Percentiles rank a stretch among this genome's conserved stretches.
Conservation (phyloP, 2,329 filamentous ascomycete genomes). For the Paecilomyces formosus region DNA sequence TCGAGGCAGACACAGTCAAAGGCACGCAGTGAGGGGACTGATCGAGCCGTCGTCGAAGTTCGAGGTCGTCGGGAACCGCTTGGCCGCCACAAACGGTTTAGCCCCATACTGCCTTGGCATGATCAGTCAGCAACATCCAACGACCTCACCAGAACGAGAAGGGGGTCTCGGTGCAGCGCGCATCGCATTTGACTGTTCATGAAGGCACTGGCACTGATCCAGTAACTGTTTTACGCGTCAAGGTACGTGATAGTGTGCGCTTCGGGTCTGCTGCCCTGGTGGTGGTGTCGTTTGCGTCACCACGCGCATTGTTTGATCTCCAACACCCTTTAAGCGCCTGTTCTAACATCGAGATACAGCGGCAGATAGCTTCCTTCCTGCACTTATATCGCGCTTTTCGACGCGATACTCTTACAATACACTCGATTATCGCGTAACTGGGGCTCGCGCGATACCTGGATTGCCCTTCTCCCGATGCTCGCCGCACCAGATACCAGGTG, state of each 20-base stretch:
- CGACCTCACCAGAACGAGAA: conserved; percentile 27
- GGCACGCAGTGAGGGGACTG: background rate
- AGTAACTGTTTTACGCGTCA: conserved; percentile 19
- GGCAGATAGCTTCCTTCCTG: background rate
- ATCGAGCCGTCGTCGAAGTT: background rate
- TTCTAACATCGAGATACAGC: background rate
- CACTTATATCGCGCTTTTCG: background rate
- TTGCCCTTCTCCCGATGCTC: conserved; percentile 14
- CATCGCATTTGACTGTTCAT: conserved; percentile 24
- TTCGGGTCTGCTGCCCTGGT: background rate
- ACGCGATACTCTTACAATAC: background rate
- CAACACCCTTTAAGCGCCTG: background rate
- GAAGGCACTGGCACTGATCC: conserved; percentile 11
- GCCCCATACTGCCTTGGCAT: conserved; percentile 10
- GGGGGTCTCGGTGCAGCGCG: conserved; percentile 21
- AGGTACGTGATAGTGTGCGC: conserved; percentile 4
- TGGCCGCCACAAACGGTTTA: conserved; percentile 23
- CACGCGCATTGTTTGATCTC: conserved; percentile 4
- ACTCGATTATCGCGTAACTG: conserved; percentile 7
- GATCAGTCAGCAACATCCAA: conserved; percentile 29
- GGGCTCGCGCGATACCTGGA: conserved; percentile 6
- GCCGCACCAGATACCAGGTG: conserved; percentile 17
- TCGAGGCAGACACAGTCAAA: background rate
- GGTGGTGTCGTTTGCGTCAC: background rate
- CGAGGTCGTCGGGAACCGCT: conserved; percentile 8